These are phyloP conservation scores for Casaregolazyma suthepensis DNA, from an alignment of 1,139 yeast species.

Conservation along the genomic window DNA sequence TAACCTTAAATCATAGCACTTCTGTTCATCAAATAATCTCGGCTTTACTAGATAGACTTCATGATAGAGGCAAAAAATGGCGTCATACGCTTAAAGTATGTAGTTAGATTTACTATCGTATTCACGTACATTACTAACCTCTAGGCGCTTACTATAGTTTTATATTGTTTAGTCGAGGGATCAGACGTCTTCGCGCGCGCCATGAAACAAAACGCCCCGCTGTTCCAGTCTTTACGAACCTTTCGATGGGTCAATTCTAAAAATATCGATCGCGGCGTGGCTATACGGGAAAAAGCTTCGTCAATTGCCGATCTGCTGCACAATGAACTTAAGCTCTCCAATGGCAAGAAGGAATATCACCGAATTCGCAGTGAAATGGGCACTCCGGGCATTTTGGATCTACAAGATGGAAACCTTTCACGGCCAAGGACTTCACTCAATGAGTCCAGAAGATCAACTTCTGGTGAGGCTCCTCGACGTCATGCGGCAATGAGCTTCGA, in stretches of 20 bases:
- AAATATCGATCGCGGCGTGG: conserved; percentile 30
- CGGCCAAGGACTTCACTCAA: conserved; percentile 1
- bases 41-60: conserved; percentile 84
- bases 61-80: conserved; percentile 97
- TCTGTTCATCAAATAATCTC: conserved; percentile 89
- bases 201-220: conserved; percentile 73
- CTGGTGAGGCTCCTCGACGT: neutral
- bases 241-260: conserved; percentile 29
- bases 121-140: neutral
- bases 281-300: conserved; percentile 30
- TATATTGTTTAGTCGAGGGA: conserved; percentile 80
- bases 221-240: conserved; percentile 66
- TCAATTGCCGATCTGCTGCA: conserved; percentile 25
- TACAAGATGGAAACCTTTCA: conserved; percentile 11
- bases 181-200: conserved; percentile 81
- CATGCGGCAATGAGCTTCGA: neutral
- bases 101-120: neutral
- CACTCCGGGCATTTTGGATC: conserved; percentile 28
- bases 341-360: conserved; percentile 28
- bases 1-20: conserved; percentile 29
- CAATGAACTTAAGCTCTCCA: conserved; percentile 26
- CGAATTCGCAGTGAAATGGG: conserved; percentile 30
- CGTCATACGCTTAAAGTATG: conserved; percentile 75
- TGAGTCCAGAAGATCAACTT: neutral
- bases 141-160: conserved; percentile 69